A percentile compares a stretch with the other conserved stretches of the same genome.
phyloP scores from a whole-genome alignment of 495 filamentous ascomycete species.

The Aspergillus avenaceus region DNA sequence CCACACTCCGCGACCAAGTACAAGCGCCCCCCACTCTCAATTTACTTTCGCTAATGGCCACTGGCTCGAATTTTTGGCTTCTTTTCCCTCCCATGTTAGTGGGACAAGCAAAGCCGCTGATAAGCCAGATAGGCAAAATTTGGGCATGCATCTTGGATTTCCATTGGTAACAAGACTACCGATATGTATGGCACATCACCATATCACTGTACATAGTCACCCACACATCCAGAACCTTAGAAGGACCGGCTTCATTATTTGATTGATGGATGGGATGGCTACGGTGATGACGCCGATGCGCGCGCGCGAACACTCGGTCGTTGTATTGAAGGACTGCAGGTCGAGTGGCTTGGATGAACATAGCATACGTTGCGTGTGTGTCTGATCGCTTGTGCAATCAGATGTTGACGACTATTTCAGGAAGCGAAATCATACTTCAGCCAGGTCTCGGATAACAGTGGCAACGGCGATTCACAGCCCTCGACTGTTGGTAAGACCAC shows the following conservation, averaged over 20 bases:
- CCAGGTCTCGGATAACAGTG: conserved; percentile 5
- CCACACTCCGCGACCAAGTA: background rate
- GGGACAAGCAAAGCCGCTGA: conserved; percentile 16
- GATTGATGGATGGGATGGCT: conserved; percentile 5
- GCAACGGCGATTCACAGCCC: conserved; percentile 1
- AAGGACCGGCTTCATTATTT: too few relatives aligned
- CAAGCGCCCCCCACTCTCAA: conserved; percentile 8
- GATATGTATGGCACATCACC: conserved; percentile 13
- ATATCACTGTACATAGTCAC: background rate
- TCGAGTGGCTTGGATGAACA: background rate
- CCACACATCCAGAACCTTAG: background rate
- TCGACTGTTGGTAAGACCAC: background rate
- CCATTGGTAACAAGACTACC: conserved; percentile 12
- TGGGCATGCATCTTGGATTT: conserved; percentile 1
- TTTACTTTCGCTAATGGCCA: conserved; percentile 7
- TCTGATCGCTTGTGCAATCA: background rate
- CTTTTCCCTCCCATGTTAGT: conserved; percentile 10
- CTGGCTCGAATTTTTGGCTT: conserved; percentile 10
- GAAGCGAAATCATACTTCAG: conserved; percentile 1
- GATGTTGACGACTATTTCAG: background rate
- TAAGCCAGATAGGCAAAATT: conserved; percentile 14
- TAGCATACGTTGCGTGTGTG: background rate
- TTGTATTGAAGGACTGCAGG: background rate
- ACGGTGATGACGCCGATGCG: background rate
- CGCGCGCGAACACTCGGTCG: background rate